These are phyloP conservation scores for Torulaspora delbrueckii DNA, from an alignment of 805 yeast species.

Conservation along the genomic window DNA sequence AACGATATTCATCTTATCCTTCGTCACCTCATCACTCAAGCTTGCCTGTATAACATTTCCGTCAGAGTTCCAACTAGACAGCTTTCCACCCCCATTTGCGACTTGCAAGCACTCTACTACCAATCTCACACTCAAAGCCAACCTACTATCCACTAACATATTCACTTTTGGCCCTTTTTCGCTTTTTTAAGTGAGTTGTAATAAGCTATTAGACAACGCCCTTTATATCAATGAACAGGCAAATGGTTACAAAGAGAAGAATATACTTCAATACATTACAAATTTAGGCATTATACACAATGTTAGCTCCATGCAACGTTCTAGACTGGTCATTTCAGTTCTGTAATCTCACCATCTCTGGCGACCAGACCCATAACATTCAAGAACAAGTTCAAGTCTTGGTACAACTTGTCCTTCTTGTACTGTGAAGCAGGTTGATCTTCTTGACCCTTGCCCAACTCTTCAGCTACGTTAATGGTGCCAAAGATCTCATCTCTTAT, in stretches of 20 bases:
- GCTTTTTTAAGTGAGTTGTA: neutral
- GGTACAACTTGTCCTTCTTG: slow-evolving; percentile 57
- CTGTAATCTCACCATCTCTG: slow-evolving; percentile 81
- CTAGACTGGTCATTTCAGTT: slow-evolving; percentile 44
- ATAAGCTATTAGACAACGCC: neutral
- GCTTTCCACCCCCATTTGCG: neutral
- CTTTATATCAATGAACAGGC: neutral
- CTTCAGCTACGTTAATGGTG: slow-evolving; percentile 71
- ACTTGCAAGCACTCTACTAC: slow-evolving; percentile 7
- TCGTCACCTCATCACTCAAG: slow-evolving; percentile 1
- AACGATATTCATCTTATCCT: slow-evolving; percentile 6
- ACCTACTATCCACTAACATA: slow-evolving; percentile 6
- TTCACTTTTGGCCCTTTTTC: neutral
- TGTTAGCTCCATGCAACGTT: neutral
- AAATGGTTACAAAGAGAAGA: neutral
- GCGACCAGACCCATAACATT: slow-evolving; percentile 96
- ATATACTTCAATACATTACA: neutral
- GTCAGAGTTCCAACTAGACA: slow-evolving; percentile 2
- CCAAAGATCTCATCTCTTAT: slow-evolving; percentile 91
- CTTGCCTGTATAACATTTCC: slow-evolving; percentile 5
- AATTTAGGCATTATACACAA: slow-evolving; percentile 8
- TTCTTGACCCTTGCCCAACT: slow-evolving; percentile 35
- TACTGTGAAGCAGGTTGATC: slow-evolving; percentile 36
- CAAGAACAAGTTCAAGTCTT: slow-evolving; percentile 82
- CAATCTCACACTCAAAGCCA: slow-evolving; percentile 8